Percentiles rank a stretch among this genome's conserved stretches.
Conservation (phyloP, 805 yeast species). For the Saccharomycopsis babjevae region DNA sequence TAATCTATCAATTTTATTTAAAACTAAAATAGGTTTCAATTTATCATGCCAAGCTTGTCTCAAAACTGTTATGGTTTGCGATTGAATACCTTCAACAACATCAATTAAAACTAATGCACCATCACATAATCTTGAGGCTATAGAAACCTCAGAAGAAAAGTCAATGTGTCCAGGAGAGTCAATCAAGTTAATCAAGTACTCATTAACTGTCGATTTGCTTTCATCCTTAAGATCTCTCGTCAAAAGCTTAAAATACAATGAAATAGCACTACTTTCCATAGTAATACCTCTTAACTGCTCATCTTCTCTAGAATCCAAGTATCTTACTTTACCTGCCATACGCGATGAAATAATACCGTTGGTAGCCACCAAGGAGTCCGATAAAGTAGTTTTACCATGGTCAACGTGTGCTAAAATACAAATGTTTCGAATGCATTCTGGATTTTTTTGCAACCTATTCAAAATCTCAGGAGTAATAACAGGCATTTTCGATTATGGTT, state of each 20-base stretch:
- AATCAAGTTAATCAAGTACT: slow-evolving; percentile 79
- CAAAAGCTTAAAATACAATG: slow-evolving; percentile 74
- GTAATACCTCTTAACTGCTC: slow-evolving; percentile 95
- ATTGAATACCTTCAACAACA: slow-evolving; percentile 96
- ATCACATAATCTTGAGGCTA: slow-evolving; percentile 92
- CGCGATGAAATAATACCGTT: slow-evolving; percentile 93
- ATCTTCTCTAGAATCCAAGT: slow-evolving; percentile 87
- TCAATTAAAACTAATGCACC: slow-evolving; percentile 94
- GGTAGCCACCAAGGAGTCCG: slow-evolving; percentile 86
- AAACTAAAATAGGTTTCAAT: slow-evolving; percentile 74
- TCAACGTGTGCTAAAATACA: slow-evolving; percentile 97
- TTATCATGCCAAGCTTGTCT: slow-evolving; percentile 95
- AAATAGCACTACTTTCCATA: slow-evolving; percentile 94
- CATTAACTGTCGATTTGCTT: slow-evolving; percentile 40
- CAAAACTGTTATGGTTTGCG: slow-evolving; percentile 90
- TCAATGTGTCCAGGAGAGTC: slow-evolving; percentile 99
- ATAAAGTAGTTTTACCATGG: slow-evolving; percentile 93
- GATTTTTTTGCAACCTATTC: slow-evolving; percentile 55
- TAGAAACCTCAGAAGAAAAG: slow-evolving; percentile 90
- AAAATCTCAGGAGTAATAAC: slow-evolving; percentile 23
- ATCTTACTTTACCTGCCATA: slow-evolving; percentile 91
- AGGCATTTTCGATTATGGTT: slow-evolving; percentile 1
- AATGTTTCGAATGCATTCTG: slow-evolving; percentile 70
- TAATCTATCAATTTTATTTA: slow-evolving; percentile 86
- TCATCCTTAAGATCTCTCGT: slow-evolving; percentile 31